These are phyloP conservation scores for Ichthyophthirius multifiliis DNA, from an alignment of 169 alveolate species.

Conservation along the genomic window DNA sequence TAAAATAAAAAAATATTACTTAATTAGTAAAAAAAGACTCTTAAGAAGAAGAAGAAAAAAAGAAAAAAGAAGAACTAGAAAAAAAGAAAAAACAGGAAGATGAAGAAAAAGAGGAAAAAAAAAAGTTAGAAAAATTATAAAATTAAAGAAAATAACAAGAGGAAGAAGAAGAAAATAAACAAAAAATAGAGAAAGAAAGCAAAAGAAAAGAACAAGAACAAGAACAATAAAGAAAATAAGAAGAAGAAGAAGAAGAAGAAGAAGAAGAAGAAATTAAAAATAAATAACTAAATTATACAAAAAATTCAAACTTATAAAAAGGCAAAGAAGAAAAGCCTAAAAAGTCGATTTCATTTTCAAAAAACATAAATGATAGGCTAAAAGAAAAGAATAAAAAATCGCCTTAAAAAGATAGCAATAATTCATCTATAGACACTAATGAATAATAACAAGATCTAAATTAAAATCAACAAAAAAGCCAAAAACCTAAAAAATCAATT, in stretches of 20 bases:
- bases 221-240: not conserved
- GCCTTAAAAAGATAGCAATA: not conserved
- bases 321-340: not conserved
- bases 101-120: not conserved
- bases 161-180: not conserved
- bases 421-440: not conserved
- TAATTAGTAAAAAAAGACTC: not conserved
- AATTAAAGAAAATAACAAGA: not conserved
- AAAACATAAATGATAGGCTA: not conserved
- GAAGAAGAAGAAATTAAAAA: not conserved
- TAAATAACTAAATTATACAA: no score
- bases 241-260: not conserved
- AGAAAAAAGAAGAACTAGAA: not conserved
- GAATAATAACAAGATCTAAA: not conserved
- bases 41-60: not conserved
- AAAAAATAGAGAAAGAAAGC: not conserved
- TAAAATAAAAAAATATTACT: not conserved
- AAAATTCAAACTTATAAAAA: no score
- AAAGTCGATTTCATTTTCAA: not conserved
- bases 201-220: not conserved
- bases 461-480: not conserved
- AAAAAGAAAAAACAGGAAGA: not conserved
- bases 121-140: not conserved
- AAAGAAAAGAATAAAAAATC: not conserved
- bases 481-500: not conserved